phyloP scores from a whole-genome alignment of 352 stramenopile species.

The Phytophthora melonis region DNA sequence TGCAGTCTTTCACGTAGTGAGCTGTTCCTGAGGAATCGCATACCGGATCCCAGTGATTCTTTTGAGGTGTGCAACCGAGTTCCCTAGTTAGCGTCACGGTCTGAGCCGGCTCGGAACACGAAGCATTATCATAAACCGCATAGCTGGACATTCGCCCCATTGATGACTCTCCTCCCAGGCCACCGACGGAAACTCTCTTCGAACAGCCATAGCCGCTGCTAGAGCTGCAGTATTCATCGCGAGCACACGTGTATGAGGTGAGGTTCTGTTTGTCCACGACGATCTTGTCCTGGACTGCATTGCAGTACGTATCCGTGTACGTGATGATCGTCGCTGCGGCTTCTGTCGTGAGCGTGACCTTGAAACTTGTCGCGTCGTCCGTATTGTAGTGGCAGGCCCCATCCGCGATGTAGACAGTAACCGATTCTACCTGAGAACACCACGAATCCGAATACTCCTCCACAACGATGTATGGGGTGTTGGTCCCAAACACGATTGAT shows the following conservation, averaged over 20 bases:
- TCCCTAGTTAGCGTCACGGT: no score
- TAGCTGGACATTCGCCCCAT: no score
- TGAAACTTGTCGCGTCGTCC: conserved; percentile 11
- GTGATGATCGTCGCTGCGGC: background rate
- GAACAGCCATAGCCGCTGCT: background rate
- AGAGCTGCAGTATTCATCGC: background rate
- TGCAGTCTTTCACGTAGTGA: background rate
- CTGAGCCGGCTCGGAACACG: no score
- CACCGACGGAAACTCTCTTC: background rate
- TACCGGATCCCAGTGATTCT: background rate
- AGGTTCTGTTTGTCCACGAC: background rate
- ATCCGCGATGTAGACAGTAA: background rate
- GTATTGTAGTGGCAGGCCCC: conserved; percentile 6
- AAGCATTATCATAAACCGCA: no score
- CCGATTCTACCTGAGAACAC: background rate
- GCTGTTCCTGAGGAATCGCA: background rate
- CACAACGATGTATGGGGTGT: conserved; percentile 13
- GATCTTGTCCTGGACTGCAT: background rate
- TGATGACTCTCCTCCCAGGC: no score
- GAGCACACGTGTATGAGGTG: background rate
- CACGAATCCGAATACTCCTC: background rate
- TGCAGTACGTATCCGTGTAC: conserved; percentile 6
- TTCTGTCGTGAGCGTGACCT: background rate
- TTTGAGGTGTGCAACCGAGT: background rate
- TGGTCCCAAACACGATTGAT: background rate